Evolutionary conservation across 208 protist genomes (phyloP), one percentile per base, ranked within the genome.

Genomic region (Strigomonas galati): DNA sequence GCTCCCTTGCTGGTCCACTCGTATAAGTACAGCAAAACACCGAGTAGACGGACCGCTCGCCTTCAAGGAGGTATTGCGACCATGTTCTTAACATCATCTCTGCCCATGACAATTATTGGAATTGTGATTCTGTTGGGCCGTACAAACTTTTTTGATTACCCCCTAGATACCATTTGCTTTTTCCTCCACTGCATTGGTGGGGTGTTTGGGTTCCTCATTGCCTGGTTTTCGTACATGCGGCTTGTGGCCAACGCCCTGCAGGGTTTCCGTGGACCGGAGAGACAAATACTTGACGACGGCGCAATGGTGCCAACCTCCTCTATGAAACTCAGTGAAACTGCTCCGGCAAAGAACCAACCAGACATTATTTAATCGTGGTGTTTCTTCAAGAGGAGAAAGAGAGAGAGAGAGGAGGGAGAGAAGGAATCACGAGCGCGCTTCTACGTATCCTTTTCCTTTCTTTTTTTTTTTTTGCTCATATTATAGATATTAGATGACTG

Each of bases 1-100:
- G 85, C 64, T 6, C 89, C 89, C 26, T 70, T 92, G 19, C 89
- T 93, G 66, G 72, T 95, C 3, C 91, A 87, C 63, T 69, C 82
- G 27, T 95, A 92, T 73, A 92, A 91, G 66, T 95, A 95, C 64
- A 84, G 82, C n/a, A 49, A 60, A 3, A 84, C 79, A 1, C 64
- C 66, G 19, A 48, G 55, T 17, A 58, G 59, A 21, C 68, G 84
- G 24, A 43, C 68, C 19, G 71, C 48, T 12, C 54, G 81, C 4
- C 51, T 91, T 32, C 65, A 83, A 12, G 27, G 23, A 10, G 89
- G 86, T 9, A 78, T 90, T 14, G 69, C 71, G 6, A 37, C 87
- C 0, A 89, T 91, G 79, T 92, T 88, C 55, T 27, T 82, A n/a
- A 63, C 58, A 12, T 86, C 76, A 21, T 89, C 85, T 0, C 54